Percentiles rank a stretch among this genome's conserved stretches.
Evolutionary conservation across 139 green algal genomes (phyloP).

Genomic region (Yamagishiella unicocca): DNA sequence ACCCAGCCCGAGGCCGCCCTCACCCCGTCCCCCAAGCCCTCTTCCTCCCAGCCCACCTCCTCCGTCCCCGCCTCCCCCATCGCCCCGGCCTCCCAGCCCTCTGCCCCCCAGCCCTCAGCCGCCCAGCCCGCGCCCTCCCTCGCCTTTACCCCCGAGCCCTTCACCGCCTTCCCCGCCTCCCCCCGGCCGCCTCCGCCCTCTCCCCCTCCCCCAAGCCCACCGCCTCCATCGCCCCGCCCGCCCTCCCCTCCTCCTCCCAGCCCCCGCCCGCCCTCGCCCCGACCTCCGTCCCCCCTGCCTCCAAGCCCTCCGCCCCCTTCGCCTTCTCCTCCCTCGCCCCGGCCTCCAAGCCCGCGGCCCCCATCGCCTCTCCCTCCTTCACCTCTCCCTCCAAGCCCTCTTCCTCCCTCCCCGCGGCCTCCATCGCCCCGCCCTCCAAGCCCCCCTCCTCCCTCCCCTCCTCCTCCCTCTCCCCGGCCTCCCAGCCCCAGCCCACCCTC

Average conservation of each 20-base stretch:
- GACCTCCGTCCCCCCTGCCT: not conserved
- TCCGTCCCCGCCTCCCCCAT: not conserved
- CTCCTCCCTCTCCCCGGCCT: not conserved
- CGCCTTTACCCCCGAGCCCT: not conserved
- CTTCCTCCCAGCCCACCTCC: not conserved
- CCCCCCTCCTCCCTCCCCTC: not conserved
- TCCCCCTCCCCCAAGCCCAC: not conserved
- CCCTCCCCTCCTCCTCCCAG: not conserved
- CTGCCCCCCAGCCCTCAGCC: not conserved
- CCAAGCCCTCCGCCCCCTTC: not conserved
- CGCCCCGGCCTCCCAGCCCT: not conserved
- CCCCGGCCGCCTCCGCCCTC: not conserved
- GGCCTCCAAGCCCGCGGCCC: not conserved
- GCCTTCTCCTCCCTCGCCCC: conserved; percentile 1
- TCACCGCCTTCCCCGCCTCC: not conserved
- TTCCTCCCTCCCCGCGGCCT: not conserved
- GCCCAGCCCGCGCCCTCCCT: conserved; percentile 2
- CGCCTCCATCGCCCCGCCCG: not conserved
- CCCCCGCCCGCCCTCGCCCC: not conserved
- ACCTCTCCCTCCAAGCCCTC: not conserved
- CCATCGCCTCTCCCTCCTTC: not conserved
- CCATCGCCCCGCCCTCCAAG: not conserved
- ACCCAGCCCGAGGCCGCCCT: conserved; percentile 6
- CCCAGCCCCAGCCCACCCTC: not conserved
- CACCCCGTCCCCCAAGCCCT: not conserved